Base-by-base conservation (phyloP, 108 stramenopile species). In the Fistulifera pelliculosa region DNA sequence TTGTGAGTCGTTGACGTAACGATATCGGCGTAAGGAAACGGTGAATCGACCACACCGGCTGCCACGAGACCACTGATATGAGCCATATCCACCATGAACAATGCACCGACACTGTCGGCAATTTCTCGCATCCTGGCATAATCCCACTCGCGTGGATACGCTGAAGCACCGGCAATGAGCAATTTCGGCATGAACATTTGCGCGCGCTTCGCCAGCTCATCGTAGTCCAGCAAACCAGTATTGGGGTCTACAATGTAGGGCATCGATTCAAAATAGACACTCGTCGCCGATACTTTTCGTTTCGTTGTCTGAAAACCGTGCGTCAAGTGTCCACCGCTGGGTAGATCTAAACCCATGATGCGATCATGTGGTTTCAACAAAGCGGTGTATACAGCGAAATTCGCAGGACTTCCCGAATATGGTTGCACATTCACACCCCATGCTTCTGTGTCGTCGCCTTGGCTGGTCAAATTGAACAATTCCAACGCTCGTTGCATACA, bases 1-100 rank as follows among this genome's bases (percentile, higher is more conserved):
- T 99, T 99, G 83, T 99, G 99, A 8, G 98, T 99, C 35, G 99
- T 99, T 59, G 93, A 99, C 39, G 99, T 99, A 12, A 99, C 99
- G n/a, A 99, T 56, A 76, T 99, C 98, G 47, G 94, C 93, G 73
- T 81, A 85, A 19, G 87, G 75, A 74, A 99, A 99, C 17, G 99
- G 99, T 71, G 65, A 85, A 2, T 51, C 63, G 7, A 77, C 96
- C 22, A 94, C 95, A 38, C 72, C 60, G 1, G 92, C 94, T 15
- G 96, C 98, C 27, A 99, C 97, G 1, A 99, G 79, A 43, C 99
- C 99, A 1, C 94, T 96, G 54, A 98, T 94, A 70, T 99, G 99
- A 8, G 98, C 98, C 99, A 99, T 99, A 73, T 99, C 99, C 18
- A 96, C 95, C 91, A 99, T 90, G 31, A 99, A 71, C 56, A 94